Evolutionary conservation across 306 rosid species (phyloP).

Genomic region (Prosopis cineraria): DNA sequence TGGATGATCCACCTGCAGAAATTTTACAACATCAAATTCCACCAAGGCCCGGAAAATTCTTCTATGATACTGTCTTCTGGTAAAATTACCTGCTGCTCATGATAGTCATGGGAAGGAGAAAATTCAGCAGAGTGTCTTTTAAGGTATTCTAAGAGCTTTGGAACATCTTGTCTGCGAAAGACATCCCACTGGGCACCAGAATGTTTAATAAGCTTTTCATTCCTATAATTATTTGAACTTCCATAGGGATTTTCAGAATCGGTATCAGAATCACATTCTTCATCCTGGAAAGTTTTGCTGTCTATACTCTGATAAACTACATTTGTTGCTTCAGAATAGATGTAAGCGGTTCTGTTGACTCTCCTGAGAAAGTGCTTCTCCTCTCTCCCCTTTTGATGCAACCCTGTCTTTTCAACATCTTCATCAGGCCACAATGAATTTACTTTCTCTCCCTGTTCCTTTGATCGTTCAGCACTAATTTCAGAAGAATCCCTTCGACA

Average conservation of each 20-base stretch:
- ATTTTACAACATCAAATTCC: constrained; percentile 29
- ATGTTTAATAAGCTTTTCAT: constrained; percentile 32
- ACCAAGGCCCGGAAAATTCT: constrained; percentile 21
- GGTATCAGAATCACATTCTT: constrained; percentile 49
- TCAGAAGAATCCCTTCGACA: constrained; percentile 48
- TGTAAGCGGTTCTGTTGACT: constrained; percentile 57
- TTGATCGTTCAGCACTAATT: constrained; percentile 44
- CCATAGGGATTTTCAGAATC: constrained; percentile 38
- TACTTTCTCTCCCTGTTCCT: constrained; percentile 29
- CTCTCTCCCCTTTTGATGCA: constrained; percentile 43
- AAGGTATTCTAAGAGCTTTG: constrained; percentile 83
- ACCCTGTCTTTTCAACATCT: constrained; percentile 39
- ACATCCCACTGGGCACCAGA: constrained; percentile 86
- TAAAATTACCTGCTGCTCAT: constrained; percentile 60
- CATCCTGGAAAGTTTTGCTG: constrained; percentile 36
- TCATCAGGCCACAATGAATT: constrained; percentile 41
- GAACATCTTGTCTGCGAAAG: constrained; percentile 91
- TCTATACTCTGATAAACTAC: constrained; percentile 40
- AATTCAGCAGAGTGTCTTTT: constrained; percentile 63
- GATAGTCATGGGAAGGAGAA: constrained; percentile 41
- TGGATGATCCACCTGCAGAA: constrained; percentile 85
- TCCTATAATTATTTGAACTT: constrained; percentile 33
- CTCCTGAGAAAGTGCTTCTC: constrained; percentile 63
- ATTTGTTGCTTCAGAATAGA: constrained; percentile 44
- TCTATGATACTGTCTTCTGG: constrained; percentile 30